A percentile compares a stretch with the other conserved stretches of the same genome.
phyloP scores from a whole-genome alignment of 108 stramenopile species.

The Pseudonitzschia pungens region DNA sequence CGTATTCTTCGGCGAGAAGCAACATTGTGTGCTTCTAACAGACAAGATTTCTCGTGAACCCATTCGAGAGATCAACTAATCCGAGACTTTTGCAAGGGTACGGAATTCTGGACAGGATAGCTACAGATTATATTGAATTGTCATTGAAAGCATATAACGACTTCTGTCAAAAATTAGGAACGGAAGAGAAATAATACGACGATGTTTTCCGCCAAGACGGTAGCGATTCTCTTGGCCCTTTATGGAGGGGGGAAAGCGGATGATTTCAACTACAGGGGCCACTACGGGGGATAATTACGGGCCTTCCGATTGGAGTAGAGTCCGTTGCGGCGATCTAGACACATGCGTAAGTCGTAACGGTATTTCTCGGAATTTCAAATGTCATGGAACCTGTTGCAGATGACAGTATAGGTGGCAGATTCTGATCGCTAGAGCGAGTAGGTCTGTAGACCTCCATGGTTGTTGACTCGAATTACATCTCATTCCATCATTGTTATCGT shows the following conservation, averaged over 20 bases:
- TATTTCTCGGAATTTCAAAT: no score
- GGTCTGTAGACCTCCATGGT: not conserved
- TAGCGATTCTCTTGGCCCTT: slow-evolving; percentile 5
- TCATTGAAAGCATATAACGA: not conserved
- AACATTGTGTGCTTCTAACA: not conserved
- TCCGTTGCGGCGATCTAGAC: slow-evolving; percentile 37
- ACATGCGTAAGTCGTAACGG: slow-evolving; percentile 41
- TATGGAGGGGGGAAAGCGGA: slow-evolving; percentile 18
- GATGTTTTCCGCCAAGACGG: not conserved
- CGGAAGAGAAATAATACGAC: not conserved
- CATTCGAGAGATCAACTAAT: no score
- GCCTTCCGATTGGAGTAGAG: slow-evolving; percentile 49
- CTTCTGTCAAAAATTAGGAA: not conserved
- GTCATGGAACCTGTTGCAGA: not conserved
- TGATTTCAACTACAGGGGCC: slow-evolving; percentile 35
- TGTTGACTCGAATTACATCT: not conserved
- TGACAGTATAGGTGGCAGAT: not conserved
- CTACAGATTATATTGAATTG: not conserved
- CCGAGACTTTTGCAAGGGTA: no score
- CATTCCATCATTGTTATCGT: not conserved
- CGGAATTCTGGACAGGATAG: not conserved
- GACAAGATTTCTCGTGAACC: not conserved
- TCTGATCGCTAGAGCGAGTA: not conserved
- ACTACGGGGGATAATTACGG: slow-evolving; percentile 44
- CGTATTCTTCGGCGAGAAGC: not conserved